Evolutionary conservation across 768 basidiomycete genomes (phyloP), one percentile per base, ranked within the genome.

Genomic region (Pleurotus pulmonarius): DNA sequence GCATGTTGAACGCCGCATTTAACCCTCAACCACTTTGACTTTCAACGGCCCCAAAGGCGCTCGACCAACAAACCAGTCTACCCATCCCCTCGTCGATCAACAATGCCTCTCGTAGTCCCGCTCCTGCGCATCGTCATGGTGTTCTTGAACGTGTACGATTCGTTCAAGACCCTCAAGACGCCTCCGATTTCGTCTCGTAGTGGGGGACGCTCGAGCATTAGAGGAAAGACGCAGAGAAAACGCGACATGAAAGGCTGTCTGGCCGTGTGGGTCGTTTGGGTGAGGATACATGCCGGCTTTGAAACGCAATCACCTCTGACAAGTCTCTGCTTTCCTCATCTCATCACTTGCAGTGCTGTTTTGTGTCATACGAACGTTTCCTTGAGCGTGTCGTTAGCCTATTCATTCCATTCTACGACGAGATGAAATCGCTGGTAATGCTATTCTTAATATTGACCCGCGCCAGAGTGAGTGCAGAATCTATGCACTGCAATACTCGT

Each of bases 201-300:
- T 70, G 79, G 78, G 58, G 85, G 86, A 11, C 76, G 76, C 22
- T 87, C 86, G 7, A 89, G 85, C 61, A 69, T 79, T 16, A 81
- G 87, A 37, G 88, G 89, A 9, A 66, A 86, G 60, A 79, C 85
- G 22, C 86, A 87, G 68, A 77, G 92, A 63, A 94, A 94, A 69
- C 81, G 92, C 58, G 83, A 86, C 64, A 87, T 94, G 80, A 94
- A 94, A 68, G 90, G 91, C 16, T 86, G 84, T 65, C 73, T 94
- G 47, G 83, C 89, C 38, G 82, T 93, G 12, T 94, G 92, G 92
- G 77, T 90, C 43, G 84, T 94, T 60, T 94, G 90, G 88, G 92
- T 90, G 72, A 71, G 75, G 69, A 20, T n/a, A 49, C 39, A 20
- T 18, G 26, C 37, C 46, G 38, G 22, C 44, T 46, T 44, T 34